These are phyloP conservation scores for Teunomyces kruisii DNA, from an alignment of 805 yeast genomes.

Conservation along the genomic window DNA sequence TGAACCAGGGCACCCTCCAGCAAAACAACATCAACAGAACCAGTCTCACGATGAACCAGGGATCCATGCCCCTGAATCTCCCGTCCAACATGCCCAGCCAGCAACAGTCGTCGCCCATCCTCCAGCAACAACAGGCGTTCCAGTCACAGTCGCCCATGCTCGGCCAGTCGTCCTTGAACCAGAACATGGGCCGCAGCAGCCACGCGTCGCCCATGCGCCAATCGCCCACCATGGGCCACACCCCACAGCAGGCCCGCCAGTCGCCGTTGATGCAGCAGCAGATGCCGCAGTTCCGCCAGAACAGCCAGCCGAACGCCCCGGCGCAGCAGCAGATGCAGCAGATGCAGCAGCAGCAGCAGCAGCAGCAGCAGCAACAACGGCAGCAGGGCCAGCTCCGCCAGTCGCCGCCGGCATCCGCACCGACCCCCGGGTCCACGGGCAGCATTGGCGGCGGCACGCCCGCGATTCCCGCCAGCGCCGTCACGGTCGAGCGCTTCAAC, in stretches of 20 bases:
- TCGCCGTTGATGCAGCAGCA: slow-evolving; percentile 7
- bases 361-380: background rate
- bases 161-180: slow-evolving; percentile 9
- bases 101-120: background rate
- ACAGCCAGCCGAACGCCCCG: background rate
- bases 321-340: too few species aligned
- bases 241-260: background rate
- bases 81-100: background rate
- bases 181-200: slow-evolving; percentile 8
- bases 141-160: slow-evolving; percentile 5
- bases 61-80: slow-evolving; percentile 7
- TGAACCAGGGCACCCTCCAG: too few species aligned
- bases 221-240: slow-evolving; percentile 11
- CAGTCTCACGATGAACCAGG: slow-evolving; percentile 33
- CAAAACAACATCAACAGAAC: slow-evolving; percentile 8
- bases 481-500: slow-evolving; percentile 40
- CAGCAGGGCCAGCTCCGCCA: slow-evolving; percentile 3
- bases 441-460: background rate
- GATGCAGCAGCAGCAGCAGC: background rate
- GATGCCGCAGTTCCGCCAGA: slow-evolving; percentile 9
- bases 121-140: slow-evolving; percentile 6
- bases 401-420: slow-evolving; percentile 1
- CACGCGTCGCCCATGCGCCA: slow-evolving; percentile 11
- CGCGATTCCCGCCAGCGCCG: slow-evolving; percentile 18
- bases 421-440: slow-evolving; percentile 1